Evolutionary conservation across 768 basidiomycete species (phyloP).

Genomic region (Amyloporia xantha): DNA sequence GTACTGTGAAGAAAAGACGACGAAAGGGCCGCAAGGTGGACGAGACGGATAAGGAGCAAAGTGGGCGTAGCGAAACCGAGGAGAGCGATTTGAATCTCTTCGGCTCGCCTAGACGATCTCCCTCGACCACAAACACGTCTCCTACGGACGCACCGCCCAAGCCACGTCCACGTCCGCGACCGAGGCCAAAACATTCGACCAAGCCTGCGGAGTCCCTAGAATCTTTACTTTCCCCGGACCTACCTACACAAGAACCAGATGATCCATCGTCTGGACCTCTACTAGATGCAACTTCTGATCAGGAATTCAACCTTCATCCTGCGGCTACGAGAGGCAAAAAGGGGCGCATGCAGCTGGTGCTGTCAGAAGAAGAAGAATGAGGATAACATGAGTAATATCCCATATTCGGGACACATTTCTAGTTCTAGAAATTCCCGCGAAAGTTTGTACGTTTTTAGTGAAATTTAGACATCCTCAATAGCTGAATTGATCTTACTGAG

Average conservation of each 20-base stretch:
- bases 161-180: constrained; percentile 32
- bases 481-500: too few species aligned
- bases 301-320: not conserved
- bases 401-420: too few species aligned
- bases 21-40: constrained; percentile 24
- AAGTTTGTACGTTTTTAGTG: too few species aligned
- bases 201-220: not conserved
- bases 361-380: constrained; percentile 8
- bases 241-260: not conserved
- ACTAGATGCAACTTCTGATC: not conserved
- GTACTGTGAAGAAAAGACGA: constrained; percentile 35
- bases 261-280: not conserved
- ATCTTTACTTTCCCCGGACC: too few species aligned
- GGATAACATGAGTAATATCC: too few species aligned
- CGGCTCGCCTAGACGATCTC: constrained; percentile 13
- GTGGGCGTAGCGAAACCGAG: constrained; percentile 21
- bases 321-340: constrained; percentile 13
- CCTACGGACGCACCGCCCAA: constrained; percentile 10
- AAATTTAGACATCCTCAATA: too few species aligned
- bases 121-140: constrained; percentile 13
- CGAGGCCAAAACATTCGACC: constrained; percentile 29
- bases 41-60: constrained; percentile 25
- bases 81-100: constrained; percentile 20
- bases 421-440: too few species aligned
- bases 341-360: constrained; percentile 1